A percentile compares a stretch with the other conserved stretches of the same genome.
These are phyloP conservation scores for Rubia peregrina DNA, from an alignment of 305 asterid species.

Conservation along the genomic window DNA sequence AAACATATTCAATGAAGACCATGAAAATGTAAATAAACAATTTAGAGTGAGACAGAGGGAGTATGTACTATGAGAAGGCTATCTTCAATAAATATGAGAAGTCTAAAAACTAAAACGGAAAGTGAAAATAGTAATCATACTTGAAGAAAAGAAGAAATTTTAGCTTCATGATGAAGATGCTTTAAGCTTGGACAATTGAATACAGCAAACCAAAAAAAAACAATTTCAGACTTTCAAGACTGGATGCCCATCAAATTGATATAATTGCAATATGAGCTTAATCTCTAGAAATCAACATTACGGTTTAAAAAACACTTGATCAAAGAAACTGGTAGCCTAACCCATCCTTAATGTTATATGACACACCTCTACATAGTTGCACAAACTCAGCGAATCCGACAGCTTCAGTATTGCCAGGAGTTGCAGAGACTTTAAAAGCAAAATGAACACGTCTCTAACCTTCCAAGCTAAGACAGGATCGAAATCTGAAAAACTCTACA, in stretches of 20 bases:
- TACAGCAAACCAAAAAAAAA: not conserved
- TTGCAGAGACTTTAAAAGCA: slow-evolving; percentile 9
- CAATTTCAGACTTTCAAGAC: not conserved
- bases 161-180: not conserved
- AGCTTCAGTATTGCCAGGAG: slow-evolving; percentile 2
- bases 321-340: not conserved
- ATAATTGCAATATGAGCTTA: not conserved
- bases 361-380: not conserved
- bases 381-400: slow-evolving; percentile 3
- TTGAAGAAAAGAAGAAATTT: too few species aligned
- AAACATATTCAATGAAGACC: too few species aligned
- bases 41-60: too few species aligned
- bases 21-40: too few species aligned
- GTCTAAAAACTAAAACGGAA: too few species aligned
- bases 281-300: not conserved
- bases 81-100: too few species aligned
- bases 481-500: slow-evolving; percentile 10
- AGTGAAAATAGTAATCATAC: too few species aligned
- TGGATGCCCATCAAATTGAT: not conserved
- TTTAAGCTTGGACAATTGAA: not conserved
- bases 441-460: slow-evolving; percentile 15
- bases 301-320: not conserved
- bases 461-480: not conserved
- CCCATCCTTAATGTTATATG: slow-evolving; percentile 16
- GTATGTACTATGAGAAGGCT: too few species aligned